Evolutionary conservation across 2,329 filamentous ascomycete genomes (phyloP).

Genomic region (Arthrobotrys sinensis): DNA sequence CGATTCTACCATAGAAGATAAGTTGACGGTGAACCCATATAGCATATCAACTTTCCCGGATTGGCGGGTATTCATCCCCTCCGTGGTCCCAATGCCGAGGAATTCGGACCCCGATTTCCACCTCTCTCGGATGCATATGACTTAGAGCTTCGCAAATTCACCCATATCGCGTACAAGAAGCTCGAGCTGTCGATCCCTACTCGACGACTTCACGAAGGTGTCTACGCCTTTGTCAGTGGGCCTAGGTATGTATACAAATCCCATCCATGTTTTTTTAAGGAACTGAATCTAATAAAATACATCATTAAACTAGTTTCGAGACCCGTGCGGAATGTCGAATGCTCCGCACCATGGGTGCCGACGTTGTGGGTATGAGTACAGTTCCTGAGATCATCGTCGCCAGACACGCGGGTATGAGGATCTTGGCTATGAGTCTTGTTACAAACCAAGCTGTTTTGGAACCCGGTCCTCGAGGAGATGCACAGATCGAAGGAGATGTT

Average conservation of each 20-base stretch:
- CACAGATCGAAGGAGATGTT: conserved; percentile 70
- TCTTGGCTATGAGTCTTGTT: conserved; percentile 77
- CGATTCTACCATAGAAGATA: background rate
- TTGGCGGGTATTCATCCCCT: conserved; percentile 75
- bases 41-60: conserved; percentile 77
- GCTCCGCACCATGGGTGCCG: conserved; percentile 75
- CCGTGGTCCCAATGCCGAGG: conserved; percentile 75
- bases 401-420: conserved; percentile 75
- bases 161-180: conserved; percentile 74
- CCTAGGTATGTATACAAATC: conserved; percentile 71
- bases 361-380: conserved; percentile 80
- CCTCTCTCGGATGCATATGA: conserved; percentile 78
- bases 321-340: conserved; percentile 77
- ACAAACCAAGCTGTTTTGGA: conserved; percentile 77
- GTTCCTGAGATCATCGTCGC: conserved; percentile 79
- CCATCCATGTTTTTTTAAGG: background rate
- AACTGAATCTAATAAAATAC: conserved; percentile 7
- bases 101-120: conserved; percentile 76
- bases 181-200: conserved; percentile 69
- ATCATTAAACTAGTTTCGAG: conserved; percentile 71
- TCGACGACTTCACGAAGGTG: conserved; percentile 75
- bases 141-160: conserved; percentile 73
- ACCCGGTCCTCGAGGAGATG: conserved; percentile 74
- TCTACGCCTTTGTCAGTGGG: conserved; percentile 77
- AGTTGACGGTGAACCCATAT: conserved; percentile 27